These are phyloP conservation scores for Petunia hybrid DNA, from an alignment of 305 asterid genomes.

Conservation along the genomic window DNA sequence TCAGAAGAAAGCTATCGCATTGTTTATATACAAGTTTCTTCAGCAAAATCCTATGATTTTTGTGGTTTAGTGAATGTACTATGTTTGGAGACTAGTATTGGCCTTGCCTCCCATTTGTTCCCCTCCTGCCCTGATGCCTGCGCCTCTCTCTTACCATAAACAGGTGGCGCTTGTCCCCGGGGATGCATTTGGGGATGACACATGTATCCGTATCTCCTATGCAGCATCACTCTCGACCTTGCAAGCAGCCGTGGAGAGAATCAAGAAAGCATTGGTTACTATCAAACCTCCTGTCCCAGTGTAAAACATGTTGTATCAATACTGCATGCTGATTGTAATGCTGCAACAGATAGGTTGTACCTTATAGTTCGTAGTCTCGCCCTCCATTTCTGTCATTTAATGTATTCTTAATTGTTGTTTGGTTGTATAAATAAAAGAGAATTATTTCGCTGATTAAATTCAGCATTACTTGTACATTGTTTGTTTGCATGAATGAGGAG, in stretches of 20 bases:
- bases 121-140: background rate
- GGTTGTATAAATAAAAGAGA: background rate
- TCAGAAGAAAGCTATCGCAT: background rate
- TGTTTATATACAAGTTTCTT: background rate
- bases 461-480: no score
- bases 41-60: background rate
- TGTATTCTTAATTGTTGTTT: background rate
- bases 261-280: slow-evolving; percentile 59
- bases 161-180: slow-evolving; percentile 97
- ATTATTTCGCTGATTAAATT: no score
- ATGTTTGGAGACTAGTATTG: background rate
- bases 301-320: slow-evolving; percentile 32
- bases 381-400: background rate
- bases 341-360: background rate
- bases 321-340: background rate
- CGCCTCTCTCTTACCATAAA: background rate
- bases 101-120: background rate
- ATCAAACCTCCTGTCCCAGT: slow-evolving; percentile 59
- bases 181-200: slow-evolving; percentile 92
- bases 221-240: slow-evolving; percentile 74
- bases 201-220: slow-evolving; percentile 88
- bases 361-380: background rate
- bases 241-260: slow-evolving; percentile 73
- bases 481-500: no score
- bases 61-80: background rate